A percentile compares a stretch with the other conserved stretches of the same genome.
These are phyloP conservation scores for Millerago galiae DNA, from an alignment of 805 yeast genomes.

Conservation along the genomic window DNA sequence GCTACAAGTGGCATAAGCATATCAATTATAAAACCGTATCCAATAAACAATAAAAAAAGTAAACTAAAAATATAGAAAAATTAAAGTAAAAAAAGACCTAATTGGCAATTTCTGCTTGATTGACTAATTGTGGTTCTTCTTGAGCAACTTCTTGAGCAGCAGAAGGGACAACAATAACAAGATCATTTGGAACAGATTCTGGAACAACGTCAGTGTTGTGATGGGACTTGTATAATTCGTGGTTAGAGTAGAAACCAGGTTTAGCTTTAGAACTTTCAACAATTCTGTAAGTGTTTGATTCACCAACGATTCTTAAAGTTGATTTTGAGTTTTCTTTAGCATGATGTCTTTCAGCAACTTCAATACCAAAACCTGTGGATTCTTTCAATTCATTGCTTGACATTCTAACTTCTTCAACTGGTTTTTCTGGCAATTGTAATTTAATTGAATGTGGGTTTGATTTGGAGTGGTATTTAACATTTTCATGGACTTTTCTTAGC, in stretches of 20 bases:
- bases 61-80: neutral
- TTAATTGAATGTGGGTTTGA: too few relatives aligned
- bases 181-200: slow-evolving; percentile 2
- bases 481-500: too few relatives aligned
- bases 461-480: too few relatives aligned
- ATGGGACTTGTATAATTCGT: slow-evolving; percentile 7
- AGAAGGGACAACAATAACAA: slow-evolving; percentile 5
- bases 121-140: slow-evolving; percentile 1
- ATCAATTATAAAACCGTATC: neutral
- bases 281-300: slow-evolving; percentile 3
- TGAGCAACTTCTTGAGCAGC: neutral
- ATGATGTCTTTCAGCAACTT: neutral
- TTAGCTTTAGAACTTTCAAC: slow-evolving; percentile 4
- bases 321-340: neutral
- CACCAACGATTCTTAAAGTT: neutral
- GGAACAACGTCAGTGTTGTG: slow-evolving; percentile 4
- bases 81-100: neutral
- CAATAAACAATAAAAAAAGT: neutral
- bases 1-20: too few relatives aligned
- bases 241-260: slow-evolving; percentile 8
- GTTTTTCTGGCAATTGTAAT: too few relatives aligned
- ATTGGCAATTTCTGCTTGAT: slow-evolving; percentile 3
- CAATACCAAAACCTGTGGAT: neutral
- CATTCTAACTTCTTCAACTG: neutral
- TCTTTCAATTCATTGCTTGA: too few relatives aligned